Base-by-base conservation (phyloP, 129 eudicot species). In the Saposhnikovia divaricata region DNA sequence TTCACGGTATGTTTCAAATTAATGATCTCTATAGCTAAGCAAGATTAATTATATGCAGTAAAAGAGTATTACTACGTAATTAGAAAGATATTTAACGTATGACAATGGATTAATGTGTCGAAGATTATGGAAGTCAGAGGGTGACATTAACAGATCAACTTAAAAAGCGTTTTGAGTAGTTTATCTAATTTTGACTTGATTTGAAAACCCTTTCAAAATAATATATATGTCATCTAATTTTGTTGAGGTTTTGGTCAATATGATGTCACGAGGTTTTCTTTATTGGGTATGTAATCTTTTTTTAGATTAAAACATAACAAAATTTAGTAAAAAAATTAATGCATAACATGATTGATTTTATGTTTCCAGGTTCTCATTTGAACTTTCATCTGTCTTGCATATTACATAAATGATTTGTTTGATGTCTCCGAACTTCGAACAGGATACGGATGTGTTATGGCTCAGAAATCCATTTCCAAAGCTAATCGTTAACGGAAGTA, bases 1-100 rank as follows among this genome's bases (percentile, higher is more conserved):
- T 93, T 91, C 79, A 91, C 98, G 86, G 96, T 93, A 85, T 19
- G 79, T 80, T 37, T 10, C 6, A 0, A 9, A 9, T 27, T 25
- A 3, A n/a, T 59, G 0, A 4, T 50, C 48, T 45, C 48, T 50
- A 50, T 50, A 50, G 65, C 65, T 55, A 55, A 55, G 65, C 28
- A 21, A 55, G 65, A 55, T 21, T 23, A 1, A 8, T 55, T 55
- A 55, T 55, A 23, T 55, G 0, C 8, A 23, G 65, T 23, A 23
- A 55, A 55, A 55, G 10, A 21, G 25, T 19, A 55, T 55, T 55
- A 55, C 27, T 55, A 25, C 11, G 55, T 55, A 21, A 21, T 21
- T 19, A 6, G 65, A 27, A 19, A 21, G 27, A 21, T 21, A 55
- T 55, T 4, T 55, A 55, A 55, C 25, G 65, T 55, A 21, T 14